A percentile compares a stretch with the other conserved stretches of the same genome.
Conservation (phyloP, 2,329 filamentous ascomycete genomes). For the Botrytis medusae region DNA sequence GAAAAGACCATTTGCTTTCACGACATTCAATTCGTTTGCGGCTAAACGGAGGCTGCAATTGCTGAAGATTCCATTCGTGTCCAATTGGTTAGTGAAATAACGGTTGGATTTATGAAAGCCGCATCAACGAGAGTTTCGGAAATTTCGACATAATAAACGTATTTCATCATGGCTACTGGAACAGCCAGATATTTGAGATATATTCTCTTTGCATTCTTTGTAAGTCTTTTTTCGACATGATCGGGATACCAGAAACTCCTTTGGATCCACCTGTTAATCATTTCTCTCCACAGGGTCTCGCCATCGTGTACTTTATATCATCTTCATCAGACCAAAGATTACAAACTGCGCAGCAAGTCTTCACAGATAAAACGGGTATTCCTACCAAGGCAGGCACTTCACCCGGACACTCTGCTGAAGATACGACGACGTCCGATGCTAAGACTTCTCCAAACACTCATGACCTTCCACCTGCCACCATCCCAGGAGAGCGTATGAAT, state of each 20-base stretch:
- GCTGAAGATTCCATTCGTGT: slow-evolving; percentile 13
- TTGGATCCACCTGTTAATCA: not conserved
- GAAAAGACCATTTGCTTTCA: not conserved
- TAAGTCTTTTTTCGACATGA: slow-evolving; percentile 48
- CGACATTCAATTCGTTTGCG: not conserved
- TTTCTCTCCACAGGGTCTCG: slow-evolving; percentile 51
- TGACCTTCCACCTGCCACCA: slow-evolving; percentile 46
- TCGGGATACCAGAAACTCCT: not conserved
- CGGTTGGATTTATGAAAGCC: slow-evolving; percentile 2
- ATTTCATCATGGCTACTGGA: slow-evolving; percentile 38
- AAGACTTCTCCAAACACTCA: slow-evolving; percentile 36
- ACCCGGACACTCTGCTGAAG: slow-evolving; percentile 29
- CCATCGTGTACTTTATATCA: slow-evolving; percentile 81
- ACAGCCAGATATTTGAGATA: slow-evolving; percentile 69
- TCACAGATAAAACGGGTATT: slow-evolving; percentile 30
- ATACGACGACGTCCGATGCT: slow-evolving; percentile 23
- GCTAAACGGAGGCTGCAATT: not conserved
- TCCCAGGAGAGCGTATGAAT: slow-evolving; percentile 78
- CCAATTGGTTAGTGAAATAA: slow-evolving; percentile 16
- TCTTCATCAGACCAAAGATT: slow-evolving; percentile 51
- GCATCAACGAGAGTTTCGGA: not conserved
- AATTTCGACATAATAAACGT: not conserved
- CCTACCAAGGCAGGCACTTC: slow-evolving; percentile 33
- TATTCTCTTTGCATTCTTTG: slow-evolving; percentile 80
- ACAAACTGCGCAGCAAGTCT: slow-evolving; percentile 37